A percentile compares a stretch with the other conserved stretches of the same genome.
Evolutionary conservation across 176 grass and related monocot species (phyloP).

Genomic region (Carex littledalei): DNA sequence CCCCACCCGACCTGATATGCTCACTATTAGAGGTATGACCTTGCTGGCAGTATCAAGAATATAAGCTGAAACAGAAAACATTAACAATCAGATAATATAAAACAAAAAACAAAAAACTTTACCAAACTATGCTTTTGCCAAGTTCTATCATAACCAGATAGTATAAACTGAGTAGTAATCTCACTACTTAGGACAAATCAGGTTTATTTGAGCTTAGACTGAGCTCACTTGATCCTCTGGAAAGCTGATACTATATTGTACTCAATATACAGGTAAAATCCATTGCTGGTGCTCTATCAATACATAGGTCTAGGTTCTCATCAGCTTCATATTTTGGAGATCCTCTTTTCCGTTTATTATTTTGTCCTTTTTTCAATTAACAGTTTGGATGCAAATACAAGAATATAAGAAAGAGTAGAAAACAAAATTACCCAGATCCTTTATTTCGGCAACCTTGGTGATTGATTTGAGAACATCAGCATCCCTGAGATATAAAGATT

Average conservation of each 20-base stretch:
- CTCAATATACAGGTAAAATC: neutral
- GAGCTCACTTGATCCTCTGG: neutral
- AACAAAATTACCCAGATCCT: conserved; percentile 80
- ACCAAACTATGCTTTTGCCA: neutral
- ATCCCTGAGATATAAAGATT: conserved; percentile 37
- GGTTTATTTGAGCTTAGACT: neutral
- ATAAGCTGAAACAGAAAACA: conserved; percentile 39
- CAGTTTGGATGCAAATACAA: neutral
- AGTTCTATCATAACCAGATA: neutral
- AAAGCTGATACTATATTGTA: neutral
- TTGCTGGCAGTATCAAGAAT: conserved; percentile 80
- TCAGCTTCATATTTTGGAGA: neutral
- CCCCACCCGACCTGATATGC: conserved; percentile 73
- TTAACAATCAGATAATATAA: neutral
- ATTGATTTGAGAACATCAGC: conserved; percentile 74
- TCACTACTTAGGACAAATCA: conserved; percentile 23
- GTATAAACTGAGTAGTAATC: neutral
- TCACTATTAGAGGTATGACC: conserved; percentile 73
- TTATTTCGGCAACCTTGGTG: conserved; percentile 65
- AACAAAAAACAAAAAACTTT: conserved; percentile 4
- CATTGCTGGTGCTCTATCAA: neutral
- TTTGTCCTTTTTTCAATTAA: neutral
- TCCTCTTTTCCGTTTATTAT: neutral
- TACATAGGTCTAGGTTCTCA: neutral
- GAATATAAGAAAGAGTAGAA: neutral